Conservation (phyloP, 768 basidiomycete species). For the Kwoniella mangroviensis region DNA sequence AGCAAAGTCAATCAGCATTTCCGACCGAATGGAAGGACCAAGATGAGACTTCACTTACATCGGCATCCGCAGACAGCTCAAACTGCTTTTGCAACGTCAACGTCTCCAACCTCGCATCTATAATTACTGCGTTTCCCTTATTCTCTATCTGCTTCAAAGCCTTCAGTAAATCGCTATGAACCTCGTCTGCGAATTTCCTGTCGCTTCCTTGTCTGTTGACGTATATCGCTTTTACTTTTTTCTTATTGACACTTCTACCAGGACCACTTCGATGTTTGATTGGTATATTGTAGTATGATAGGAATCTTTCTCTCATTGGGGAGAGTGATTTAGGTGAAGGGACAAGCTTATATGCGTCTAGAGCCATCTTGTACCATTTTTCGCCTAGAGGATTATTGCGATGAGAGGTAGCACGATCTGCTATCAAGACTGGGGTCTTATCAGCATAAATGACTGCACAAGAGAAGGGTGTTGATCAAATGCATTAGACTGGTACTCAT, state of each 20-base stretch:
- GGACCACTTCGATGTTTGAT: not conserved
- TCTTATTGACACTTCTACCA: not conserved
- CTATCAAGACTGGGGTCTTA: slow-evolving; percentile 3
- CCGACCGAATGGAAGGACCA: not conserved
- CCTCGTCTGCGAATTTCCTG: not conserved
- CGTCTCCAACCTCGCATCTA: slow-evolving; percentile 9
- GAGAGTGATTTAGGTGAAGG: not conserved
- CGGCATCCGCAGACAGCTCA: slow-evolving; percentile 7
- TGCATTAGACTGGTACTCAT: not conserved
- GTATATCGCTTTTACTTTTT: slow-evolving; percentile 12
- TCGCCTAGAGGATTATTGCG: not conserved
- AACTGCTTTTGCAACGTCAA: not conserved
- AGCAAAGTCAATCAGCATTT: too few species aligned
- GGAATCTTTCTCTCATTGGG: slow-evolving; percentile 1
- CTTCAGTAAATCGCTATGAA: slow-evolving; percentile 6
- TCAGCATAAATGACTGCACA: too few species aligned
- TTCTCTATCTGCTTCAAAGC: not conserved
- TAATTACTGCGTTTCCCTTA: not conserved
- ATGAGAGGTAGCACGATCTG: slow-evolving; percentile 10
- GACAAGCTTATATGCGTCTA: slow-evolving; percentile 5
- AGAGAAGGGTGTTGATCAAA: too few species aligned
- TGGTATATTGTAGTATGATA: slow-evolving; percentile 2
- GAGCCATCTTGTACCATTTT: slow-evolving; percentile 15
- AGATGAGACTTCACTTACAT: slow-evolving; percentile 5
- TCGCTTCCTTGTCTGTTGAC: slow-evolving; percentile 10